These are phyloP conservation scores for Brassica hybrid DNA, from an alignment of 441 rosid species.

Conservation along the genomic window DNA sequence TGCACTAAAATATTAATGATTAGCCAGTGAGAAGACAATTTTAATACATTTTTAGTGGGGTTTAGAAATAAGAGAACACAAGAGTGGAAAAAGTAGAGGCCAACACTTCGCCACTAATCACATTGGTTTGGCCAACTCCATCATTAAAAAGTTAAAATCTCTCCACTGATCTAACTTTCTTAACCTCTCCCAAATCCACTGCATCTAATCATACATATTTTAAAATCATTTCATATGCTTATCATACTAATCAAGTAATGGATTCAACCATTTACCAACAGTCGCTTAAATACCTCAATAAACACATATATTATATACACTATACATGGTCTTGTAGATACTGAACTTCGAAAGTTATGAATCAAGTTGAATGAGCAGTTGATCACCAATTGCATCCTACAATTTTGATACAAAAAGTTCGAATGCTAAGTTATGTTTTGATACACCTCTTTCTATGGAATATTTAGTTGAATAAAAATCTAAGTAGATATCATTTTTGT, in stretches of 20 bases:
- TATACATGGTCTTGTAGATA: not conserved
- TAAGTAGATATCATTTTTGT: not conserved
- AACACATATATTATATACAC: not conserved
- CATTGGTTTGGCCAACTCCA: constrained; percentile 42
- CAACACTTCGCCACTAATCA: constrained; percentile 42
- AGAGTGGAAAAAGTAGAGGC: constrained; percentile 36
- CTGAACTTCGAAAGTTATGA: not conserved
- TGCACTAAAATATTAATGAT: constrained; percentile 17
- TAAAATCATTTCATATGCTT: not conserved
- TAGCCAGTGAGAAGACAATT: constrained; percentile 11
- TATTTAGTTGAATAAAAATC: not conserved
- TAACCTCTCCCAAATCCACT: constrained; percentile 29
- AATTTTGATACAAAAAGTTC: not conserved
- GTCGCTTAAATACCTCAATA: not conserved
- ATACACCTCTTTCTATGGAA: not conserved
- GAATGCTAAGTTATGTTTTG: not conserved
- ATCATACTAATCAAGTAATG: not conserved
- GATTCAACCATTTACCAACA: not conserved
- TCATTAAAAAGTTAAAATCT: constrained; percentile 35
- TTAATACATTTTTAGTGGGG: constrained; percentile 32
- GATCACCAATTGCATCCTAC: not conserved
- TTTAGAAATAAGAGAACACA: constrained; percentile 30
- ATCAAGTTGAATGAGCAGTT: not conserved
- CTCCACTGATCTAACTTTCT: constrained; percentile 39
- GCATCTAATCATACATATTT: constrained; percentile 33